Percentiles rank a stretch among this genome's conserved stretches.
Conservation (phyloP, 306 rosid species). For the Acacia melanoxylon region DNA sequence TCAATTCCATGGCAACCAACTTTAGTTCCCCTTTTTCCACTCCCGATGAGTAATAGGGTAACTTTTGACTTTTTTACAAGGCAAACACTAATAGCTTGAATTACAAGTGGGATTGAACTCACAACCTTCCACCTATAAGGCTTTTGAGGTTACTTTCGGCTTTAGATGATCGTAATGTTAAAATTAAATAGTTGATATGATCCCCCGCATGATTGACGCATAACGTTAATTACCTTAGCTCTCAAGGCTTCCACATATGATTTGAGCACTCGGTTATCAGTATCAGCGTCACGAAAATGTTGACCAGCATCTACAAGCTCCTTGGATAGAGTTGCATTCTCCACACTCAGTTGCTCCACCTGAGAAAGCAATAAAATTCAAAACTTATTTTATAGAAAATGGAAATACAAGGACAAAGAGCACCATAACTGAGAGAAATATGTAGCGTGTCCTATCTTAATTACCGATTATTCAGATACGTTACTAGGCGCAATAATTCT, state of each 20-base stretch:
- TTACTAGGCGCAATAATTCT: not conserved
- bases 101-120: too few species aligned
- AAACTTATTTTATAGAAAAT: not conserved
- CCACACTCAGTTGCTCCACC: constrained; percentile 70
- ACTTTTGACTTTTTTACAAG: too few species aligned
- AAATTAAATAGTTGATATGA: not conserved
- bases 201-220: not conserved
- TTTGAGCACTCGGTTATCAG: constrained; percentile 74
- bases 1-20: too few species aligned
- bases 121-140: too few species aligned
- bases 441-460: not conserved
- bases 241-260: constrained; percentile 91
- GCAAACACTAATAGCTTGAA: too few species aligned
- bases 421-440: not conserved
- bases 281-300: constrained; percentile 73
- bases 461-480: not conserved
- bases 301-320: constrained; percentile 66
- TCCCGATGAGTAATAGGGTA: not conserved
- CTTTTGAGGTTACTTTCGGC: not conserved
- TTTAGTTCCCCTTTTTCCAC: not conserved
- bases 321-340: constrained; percentile 56
- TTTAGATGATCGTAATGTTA: not conserved
- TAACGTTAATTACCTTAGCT: constrained; percentile 68
- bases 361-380: constrained; percentile 24
- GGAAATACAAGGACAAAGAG: not conserved